phyloP scores from a whole-genome alignment of 108 stramenopile species.

The Cyclostephanos tholiformis region DNA sequence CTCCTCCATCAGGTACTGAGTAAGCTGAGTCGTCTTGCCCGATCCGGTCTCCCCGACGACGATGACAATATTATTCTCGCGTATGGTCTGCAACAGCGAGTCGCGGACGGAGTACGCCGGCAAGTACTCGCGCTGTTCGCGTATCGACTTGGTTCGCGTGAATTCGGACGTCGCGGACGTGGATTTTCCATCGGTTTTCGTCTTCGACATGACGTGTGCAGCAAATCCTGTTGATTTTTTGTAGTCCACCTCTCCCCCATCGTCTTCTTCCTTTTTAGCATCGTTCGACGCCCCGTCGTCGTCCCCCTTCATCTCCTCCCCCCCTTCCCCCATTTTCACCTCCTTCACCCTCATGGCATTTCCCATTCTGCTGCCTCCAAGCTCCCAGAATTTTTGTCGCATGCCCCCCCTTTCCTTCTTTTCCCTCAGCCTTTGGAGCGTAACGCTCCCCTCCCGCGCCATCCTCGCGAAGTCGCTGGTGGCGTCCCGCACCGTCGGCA shows the following conservation, averaged over 20 bases:
- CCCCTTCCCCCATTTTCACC: constrained; percentile 25
- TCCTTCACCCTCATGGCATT: constrained; percentile 85
- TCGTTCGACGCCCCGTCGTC: constrained; percentile 27
- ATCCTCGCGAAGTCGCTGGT: constrained; percentile 92
- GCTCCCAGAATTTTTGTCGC: constrained; percentile 98
- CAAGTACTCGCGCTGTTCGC: constrained; percentile 92
- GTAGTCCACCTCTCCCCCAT: constrained; percentile 82
- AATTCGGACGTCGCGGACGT: constrained; percentile 72
- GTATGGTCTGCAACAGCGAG: constrained; percentile 87
- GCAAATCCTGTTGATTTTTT: constrained; percentile 89
- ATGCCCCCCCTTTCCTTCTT: constrained; percentile 90
- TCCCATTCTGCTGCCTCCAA: constrained; percentile 96
- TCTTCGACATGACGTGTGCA: constrained; percentile 74
- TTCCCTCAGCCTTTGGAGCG: constrained; percentile 74
- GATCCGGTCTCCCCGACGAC: constrained; percentile 95
- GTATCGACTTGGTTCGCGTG: constrained; percentile 87
- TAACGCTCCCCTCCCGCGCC: constrained; percentile 88
- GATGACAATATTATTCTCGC: constrained; percentile 95
- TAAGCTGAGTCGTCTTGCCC: constrained; percentile 96
- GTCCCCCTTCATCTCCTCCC: constrained; percentile 36
- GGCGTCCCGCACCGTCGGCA: constrained; percentile 85
- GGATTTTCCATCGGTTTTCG: constrained; percentile 37
- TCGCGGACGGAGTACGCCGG: constrained; percentile 96
- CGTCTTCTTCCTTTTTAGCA: constrained; percentile 39
- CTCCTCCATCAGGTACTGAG: constrained; percentile 97